A percentile compares a stretch with the other conserved stretches of the same genome.
These are phyloP conservation scores for Leonotis leonurus DNA, from an alignment of 257 asterid genomes.

Conservation along the genomic window DNA sequence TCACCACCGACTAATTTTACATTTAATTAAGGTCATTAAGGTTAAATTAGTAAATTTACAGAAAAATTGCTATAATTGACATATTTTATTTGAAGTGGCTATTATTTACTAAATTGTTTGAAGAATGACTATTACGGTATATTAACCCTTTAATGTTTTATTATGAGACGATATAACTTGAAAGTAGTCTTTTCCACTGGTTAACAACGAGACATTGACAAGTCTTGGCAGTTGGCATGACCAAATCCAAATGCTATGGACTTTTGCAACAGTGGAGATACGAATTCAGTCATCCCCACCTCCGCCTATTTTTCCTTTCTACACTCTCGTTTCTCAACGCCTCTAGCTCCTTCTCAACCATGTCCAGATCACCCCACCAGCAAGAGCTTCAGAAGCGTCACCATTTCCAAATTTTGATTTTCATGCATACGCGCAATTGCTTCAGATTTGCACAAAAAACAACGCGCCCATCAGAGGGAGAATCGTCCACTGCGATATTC, in stretches of 20 bases:
- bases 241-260: conserved; percentile 19
- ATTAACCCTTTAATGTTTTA: no score
- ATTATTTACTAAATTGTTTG: no score
- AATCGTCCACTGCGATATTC: conserved; percentile 29
- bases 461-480: conserved; percentile 30
- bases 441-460: conserved; percentile 33
- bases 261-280: conserved; percentile 25
- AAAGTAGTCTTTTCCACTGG: no score
- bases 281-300: no score
- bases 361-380: conserved; percentile 17
- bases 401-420: conserved; percentile 36
- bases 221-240: conserved; percentile 20
- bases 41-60: no score
- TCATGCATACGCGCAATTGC: conserved; percentile 28
- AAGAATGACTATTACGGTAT: no score
- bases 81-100: no score
- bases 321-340: conserved; percentile 14
- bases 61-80: no score
- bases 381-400: conserved; percentile 9
- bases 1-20: no score
- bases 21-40: no score
- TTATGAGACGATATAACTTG: no score
- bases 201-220: no score
- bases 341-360: conserved; percentile 5
- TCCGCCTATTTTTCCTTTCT: neutral